Evolutionary conservation across 2,329 filamentous ascomycete species (phyloP), one percentile per base, ranked within the genome.

Genomic region (Aspergillus sp.): DNA sequence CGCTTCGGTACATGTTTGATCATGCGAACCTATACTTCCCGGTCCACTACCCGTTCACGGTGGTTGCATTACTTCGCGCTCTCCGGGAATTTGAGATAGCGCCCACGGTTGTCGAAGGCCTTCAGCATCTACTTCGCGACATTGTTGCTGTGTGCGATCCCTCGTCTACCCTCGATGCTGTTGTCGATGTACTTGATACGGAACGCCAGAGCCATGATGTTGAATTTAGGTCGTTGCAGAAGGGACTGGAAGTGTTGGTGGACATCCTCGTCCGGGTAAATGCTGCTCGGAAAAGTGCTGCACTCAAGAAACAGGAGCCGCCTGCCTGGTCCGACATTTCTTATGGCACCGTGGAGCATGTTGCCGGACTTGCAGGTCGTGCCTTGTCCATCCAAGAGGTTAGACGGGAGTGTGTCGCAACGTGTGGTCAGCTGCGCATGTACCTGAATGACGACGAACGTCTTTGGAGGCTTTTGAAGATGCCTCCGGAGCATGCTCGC

Each of bases 1-100:
- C 77, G 7, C 72, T 81, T 45, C 74, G 77, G 15, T 68, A 76
- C 38, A 75, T 80, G 71, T 70, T 79, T 53, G 59, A 68, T n/a
- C 68, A 77, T 31, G 77, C 76, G 43, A 68, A 71, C 13, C 62
- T 72, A 45, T 70, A 71, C 25, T 77, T 80, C 64, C 65, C 72
- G 6, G 66, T 65, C 5, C 77, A 75, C 60, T 73, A 77, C 52
- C 68, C 75, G 3, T 70, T 69, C 23, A 73, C 72, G 1, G 73
- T 79, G 66, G 69, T 72, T 15, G 73, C 77, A 3, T 64, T 80
- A 4, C 70, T 80, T 47, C 69, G 70, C 13, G 73, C 76, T 19
- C 74, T 30, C 5, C 17, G 77, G 23, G 74, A 73, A 50, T 69
- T 77, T 50, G 78, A 79, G 34, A 41, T 15, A 41, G 59, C 74